A percentile compares a stretch with the other conserved stretches of the same genome.
Evolutionary conservation across 495 filamentous ascomycete species (phyloP).

Genomic region (Neurospora discreta): DNA sequence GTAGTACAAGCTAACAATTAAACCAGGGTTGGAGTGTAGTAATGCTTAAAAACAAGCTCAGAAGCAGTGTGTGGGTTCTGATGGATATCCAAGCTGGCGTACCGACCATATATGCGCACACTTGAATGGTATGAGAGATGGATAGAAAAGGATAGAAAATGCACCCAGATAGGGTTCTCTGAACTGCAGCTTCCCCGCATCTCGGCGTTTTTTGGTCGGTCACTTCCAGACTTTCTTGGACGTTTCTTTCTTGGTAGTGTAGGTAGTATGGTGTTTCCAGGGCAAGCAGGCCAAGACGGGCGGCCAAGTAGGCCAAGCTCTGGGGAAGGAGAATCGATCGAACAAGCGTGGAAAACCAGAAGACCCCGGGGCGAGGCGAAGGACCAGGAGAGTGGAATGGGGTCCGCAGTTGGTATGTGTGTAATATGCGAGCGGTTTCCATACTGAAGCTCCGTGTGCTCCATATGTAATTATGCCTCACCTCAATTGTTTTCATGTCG

Average conservation of each 20-base stretch:
- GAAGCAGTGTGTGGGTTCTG: background rate
- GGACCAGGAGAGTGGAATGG: background rate
- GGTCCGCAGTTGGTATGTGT: too few relatives aligned
- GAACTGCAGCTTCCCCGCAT: background rate
- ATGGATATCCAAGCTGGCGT: background rate
- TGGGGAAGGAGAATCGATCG: background rate
- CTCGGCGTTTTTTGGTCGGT: background rate
- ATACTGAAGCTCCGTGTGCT: background rate
- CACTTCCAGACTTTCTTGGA: background rate
- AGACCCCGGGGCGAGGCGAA: background rate
- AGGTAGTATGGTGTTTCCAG: background rate
- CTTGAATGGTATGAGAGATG: background rate
- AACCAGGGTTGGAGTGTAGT: too few relatives aligned
- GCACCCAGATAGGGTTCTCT: background rate
- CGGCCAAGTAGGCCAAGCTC: background rate
- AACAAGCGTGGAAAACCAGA: background rate
- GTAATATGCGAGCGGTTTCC: too few relatives aligned
- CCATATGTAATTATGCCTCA: background rate
- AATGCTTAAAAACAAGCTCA: background rate
- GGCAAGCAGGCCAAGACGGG: background rate
- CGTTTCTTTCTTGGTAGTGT: background rate
- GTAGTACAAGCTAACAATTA: too few relatives aligned
- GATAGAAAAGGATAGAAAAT: background rate
- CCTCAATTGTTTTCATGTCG: background rate
- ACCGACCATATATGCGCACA: background rate